phyloP scores from a whole-genome alignment of 805 yeast genomes.

The Suhomyces faveliae region DNA sequence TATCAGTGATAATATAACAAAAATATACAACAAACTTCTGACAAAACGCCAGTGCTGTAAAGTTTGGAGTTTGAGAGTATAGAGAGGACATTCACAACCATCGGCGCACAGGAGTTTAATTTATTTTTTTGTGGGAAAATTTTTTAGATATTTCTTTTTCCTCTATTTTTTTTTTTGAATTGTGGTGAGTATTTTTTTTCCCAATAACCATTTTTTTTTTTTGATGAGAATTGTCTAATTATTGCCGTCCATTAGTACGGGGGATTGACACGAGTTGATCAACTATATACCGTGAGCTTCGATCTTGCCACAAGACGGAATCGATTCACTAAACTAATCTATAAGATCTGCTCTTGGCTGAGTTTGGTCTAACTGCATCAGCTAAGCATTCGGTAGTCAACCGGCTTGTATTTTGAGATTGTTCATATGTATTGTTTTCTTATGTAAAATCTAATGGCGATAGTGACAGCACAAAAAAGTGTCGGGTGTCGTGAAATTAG shows the following conservation, averaged over 20 bases:
- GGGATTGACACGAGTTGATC: background rate
- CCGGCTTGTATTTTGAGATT: background rate
- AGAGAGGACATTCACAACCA: slow-evolving; percentile 1
- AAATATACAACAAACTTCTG: slow-evolving; percentile 1
- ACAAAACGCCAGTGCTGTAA: background rate
- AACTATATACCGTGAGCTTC: no score
- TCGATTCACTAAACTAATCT: no score
- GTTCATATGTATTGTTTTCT: background rate
- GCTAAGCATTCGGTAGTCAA: background rate
- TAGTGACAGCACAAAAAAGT: background rate
- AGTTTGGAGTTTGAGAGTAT: background rate
- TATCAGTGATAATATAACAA: background rate
- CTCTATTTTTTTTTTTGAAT: background rate
- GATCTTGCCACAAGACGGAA: no score
- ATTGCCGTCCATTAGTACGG: background rate
- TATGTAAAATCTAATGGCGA: background rate
- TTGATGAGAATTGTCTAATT: background rate
- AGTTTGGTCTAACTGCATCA: background rate
- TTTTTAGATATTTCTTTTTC: background rate
- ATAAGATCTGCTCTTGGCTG: background rate
- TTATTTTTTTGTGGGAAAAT: background rate
- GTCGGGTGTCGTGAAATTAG: background rate
- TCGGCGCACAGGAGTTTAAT: background rate
- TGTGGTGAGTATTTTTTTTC: background rate
- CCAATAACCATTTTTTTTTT: background rate